Percentiles rank a stretch among this genome's conserved stretches.
These are phyloP conservation scores for Pleurotus giganteus DNA, from an alignment of 768 basidiomycete genomes.

Conservation along the genomic window DNA sequence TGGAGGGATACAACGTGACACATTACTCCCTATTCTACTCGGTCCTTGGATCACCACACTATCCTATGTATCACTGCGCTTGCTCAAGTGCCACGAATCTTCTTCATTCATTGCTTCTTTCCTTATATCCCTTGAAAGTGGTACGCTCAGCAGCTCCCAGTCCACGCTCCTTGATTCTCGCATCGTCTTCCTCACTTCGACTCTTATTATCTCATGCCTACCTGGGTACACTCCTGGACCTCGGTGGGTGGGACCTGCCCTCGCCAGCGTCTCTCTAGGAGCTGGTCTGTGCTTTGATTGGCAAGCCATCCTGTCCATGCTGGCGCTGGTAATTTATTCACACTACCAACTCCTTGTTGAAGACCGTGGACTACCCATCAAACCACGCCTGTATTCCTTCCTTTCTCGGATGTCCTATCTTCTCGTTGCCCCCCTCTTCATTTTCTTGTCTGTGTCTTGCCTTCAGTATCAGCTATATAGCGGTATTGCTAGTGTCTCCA, in stretches of 20 bases:
- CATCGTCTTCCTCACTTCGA: slow-evolving; percentile 96
- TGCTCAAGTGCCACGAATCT: slow-evolving; percentile 86
- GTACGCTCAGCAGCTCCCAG: slow-evolving; percentile 90
- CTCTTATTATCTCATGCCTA: slow-evolving; percentile 82
- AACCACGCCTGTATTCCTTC: slow-evolving; percentile 80
- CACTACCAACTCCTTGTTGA: slow-evolving; percentile 87
- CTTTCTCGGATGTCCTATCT: slow-evolving; percentile 85
- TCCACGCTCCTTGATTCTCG: slow-evolving; percentile 97
- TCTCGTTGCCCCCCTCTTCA: slow-evolving; percentile 76
- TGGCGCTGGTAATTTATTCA: slow-evolving; percentile 85
- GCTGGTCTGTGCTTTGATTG: slow-evolving; percentile 94
- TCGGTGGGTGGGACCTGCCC: slow-evolving; percentile 92
- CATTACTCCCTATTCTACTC: slow-evolving; percentile 86
- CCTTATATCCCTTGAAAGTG: slow-evolving; percentile 95
- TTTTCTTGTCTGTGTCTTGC: slow-evolving; percentile 82
- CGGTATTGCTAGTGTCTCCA: slow-evolving; percentile 77
- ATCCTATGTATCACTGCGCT: slow-evolving; percentile 90
- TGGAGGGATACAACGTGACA: slow-evolving; percentile 45
- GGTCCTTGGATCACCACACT: slow-evolving; percentile 89
- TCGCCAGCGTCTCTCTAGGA: slow-evolving; percentile 87
- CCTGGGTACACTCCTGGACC: slow-evolving; percentile 73
- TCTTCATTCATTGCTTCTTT: slow-evolving; percentile 89
- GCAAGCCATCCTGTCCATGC: slow-evolving; percentile 98
- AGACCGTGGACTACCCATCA: slow-evolving; percentile 73
- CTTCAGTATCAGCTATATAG: slow-evolving; percentile 88